Percentiles rank a stretch among this genome's conserved stretches.
These are phyloP conservation scores for Cutaneotrichosporon arboriforme DNA, from an alignment of 1,284 basidiomycete species.

Conservation along the genomic window DNA sequence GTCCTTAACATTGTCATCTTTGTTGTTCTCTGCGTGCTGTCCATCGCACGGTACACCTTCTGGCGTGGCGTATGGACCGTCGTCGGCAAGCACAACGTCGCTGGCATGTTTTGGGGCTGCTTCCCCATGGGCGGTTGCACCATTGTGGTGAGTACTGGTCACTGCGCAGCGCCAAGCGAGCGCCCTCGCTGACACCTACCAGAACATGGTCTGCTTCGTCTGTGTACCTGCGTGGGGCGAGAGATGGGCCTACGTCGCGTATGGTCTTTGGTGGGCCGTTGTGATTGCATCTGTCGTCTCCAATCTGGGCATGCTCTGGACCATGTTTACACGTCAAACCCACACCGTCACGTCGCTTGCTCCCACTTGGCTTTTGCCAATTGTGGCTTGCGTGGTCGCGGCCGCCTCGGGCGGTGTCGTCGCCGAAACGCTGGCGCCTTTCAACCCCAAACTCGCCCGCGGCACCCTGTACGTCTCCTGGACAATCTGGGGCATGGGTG, in stretches of 20 bases:
- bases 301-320: slow-evolving; percentile 9
- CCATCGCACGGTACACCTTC: slow-evolving; percentile 52
- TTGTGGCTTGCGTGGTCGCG: slow-evolving; percentile 65
- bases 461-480: slow-evolving; percentile 55
- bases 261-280: slow-evolving; percentile 70
- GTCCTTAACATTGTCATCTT: slow-evolving; percentile 64
- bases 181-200: slow-evolving; percentile 16
- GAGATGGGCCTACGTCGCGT: slow-evolving; percentile 58
- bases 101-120: slow-evolving; percentile 63
- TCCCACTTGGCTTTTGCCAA: slow-evolving; percentile 64
- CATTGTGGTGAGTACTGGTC: slow-evolving; percentile 50
- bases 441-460: slow-evolving; percentile 54
- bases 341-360: slow-evolving; percentile 58
- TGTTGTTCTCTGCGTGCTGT: slow-evolving; percentile 53
- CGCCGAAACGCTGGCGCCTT: slow-evolving; percentile 51
- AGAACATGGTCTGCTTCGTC: slow-evolving; percentile 51
- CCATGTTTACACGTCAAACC: slow-evolving; percentile 59
- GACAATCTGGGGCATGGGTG: slow-evolving; percentile 49
- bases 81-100: slow-evolving; percentile 55
- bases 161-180: background rate
- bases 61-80: slow-evolving; percentile 1
- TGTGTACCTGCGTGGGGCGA: slow-evolving; percentile 51
- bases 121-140: slow-evolving; percentile 68
- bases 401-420: slow-evolving; percentile 62
- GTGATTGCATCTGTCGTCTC: slow-evolving; percentile 53